phyloP scores from a whole-genome alignment of 805 yeast species.

The Candida coquimbonensis region DNA sequence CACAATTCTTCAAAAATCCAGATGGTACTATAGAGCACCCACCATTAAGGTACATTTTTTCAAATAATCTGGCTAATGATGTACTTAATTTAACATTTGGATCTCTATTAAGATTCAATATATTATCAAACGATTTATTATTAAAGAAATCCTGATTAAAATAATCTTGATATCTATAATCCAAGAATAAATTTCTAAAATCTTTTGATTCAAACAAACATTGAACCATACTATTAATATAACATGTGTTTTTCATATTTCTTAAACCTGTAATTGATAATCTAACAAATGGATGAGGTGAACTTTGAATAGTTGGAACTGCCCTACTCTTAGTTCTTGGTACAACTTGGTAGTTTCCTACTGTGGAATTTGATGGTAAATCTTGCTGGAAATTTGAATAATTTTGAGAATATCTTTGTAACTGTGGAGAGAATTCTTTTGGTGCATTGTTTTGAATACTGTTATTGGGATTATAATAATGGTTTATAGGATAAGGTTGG shows the following conservation, averaged over 20 bases:
- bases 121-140: constrained; percentile 12
- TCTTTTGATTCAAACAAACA: constrained; percentile 49
- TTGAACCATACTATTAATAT: constrained; percentile 69
- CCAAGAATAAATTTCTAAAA: constrained; percentile 43
- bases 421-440: not conserved
- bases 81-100: constrained; percentile 29
- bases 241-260: constrained; percentile 70
- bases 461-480: not conserved
- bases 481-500: constrained; percentile 4
- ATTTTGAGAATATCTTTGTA: not conserved
- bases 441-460: not conserved
- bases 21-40: constrained; percentile 59
- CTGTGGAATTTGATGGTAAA: not conserved
- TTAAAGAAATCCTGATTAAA: constrained; percentile 27
- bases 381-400: constrained; percentile 3
- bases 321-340: constrained; percentile 12
- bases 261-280: constrained; percentile 52
- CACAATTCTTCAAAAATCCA: constrained; percentile 47
- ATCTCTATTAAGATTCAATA: not conserved
- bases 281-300: constrained; percentile 32
- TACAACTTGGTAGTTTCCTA: not conserved
- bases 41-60: constrained; percentile 51
- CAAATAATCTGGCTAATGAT: constrained; percentile 47
- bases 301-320: constrained; percentile 33
- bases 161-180: constrained; percentile 37